These are phyloP conservation scores for Cucurbita ficifolia DNA, from an alignment of 306 rosid species.

Conservation along the genomic window DNA sequence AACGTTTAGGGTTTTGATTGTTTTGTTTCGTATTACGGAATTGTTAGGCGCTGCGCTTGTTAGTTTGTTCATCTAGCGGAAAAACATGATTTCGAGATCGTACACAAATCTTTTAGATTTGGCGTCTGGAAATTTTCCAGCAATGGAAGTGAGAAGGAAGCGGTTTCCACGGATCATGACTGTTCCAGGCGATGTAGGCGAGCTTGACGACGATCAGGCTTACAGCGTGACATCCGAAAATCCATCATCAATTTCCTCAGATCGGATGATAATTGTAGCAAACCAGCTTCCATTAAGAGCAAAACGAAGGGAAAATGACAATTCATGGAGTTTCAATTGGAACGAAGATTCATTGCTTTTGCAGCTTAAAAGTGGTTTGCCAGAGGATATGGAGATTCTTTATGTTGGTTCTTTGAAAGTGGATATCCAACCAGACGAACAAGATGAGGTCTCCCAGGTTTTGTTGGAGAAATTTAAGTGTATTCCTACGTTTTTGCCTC, in stretches of 20 bases:
- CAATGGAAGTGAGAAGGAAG: slow-evolving; percentile 35
- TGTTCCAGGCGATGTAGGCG: slow-evolving; percentile 46
- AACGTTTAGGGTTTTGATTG: slow-evolving; percentile 8
- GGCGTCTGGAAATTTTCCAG: slow-evolving; percentile 70
- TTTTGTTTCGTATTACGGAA: background rate
- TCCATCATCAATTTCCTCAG: slow-evolving; percentile 37
- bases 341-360: slow-evolving; percentile 65
- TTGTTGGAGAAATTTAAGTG: slow-evolving; percentile 50
- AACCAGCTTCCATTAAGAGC: slow-evolving; percentile 72
- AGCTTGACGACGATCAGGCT: slow-evolving; percentile 56
- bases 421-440: slow-evolving; percentile 46
- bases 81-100: slow-evolving; percentile 60
- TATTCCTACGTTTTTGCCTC: slow-evolving; percentile 58
- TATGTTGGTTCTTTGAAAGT: slow-evolving; percentile 52
- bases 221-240: slow-evolving; percentile 49
- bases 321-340: slow-evolving; percentile 69
- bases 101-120: slow-evolving; percentile 66
- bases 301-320: slow-evolving; percentile 36
- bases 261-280: slow-evolving; percentile 62
- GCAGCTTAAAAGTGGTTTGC: slow-evolving; percentile 69
- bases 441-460: slow-evolving; percentile 54
- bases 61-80: slow-evolving; percentile 1
- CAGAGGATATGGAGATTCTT: slow-evolving; percentile 61
- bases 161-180: slow-evolving; percentile 54
- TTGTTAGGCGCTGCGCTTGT: slow-evolving; percentile 1